Percentiles rank a stretch among this genome's conserved stretches.
Evolutionary conservation across 495 filamentous ascomycete species (phyloP).

Genomic region (Physcia stellaris): DNA sequence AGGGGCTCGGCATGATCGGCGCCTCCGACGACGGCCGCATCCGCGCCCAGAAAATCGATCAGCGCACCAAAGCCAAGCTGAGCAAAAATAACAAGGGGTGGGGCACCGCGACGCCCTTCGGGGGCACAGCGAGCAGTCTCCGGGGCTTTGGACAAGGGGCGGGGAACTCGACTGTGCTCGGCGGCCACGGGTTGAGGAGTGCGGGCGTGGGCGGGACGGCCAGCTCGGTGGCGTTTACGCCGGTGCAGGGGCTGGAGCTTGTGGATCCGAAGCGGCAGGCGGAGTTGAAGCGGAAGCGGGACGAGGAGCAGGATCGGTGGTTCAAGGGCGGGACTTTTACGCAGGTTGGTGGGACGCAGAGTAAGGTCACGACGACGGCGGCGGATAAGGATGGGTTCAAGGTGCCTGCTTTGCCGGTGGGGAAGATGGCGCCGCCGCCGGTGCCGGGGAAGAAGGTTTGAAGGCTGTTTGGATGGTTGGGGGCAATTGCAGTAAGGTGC

Average conservation of each 20-base stretch:
- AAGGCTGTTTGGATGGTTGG: no score
- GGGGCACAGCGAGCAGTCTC: conserved; percentile 58
- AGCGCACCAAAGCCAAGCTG: conserved; percentile 80
- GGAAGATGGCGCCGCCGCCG: conserved; percentile 32
- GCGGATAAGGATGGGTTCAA: conserved; percentile 35
- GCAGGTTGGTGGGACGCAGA: conserved; percentile 41
- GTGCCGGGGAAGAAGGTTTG: conserved; percentile 18
- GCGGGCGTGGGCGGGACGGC: conserved; percentile 57
- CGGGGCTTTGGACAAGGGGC: conserved; percentile 56
- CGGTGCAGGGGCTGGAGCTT: conserved; percentile 87
- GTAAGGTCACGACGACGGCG: conserved; percentile 53
- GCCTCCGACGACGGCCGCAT: conserved; percentile 76
- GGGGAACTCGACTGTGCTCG: conserved; percentile 51
- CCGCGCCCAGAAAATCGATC: conserved; percentile 78
- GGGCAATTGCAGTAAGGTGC: no score
- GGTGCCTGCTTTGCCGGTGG: conserved; percentile 32
- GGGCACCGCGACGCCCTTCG: conserved; percentile 59
- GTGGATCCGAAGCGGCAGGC: conserved; percentile 86
- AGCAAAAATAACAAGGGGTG: conserved; percentile 94
- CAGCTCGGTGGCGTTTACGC: conserved; percentile 82
- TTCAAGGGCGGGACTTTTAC: conserved; percentile 95
- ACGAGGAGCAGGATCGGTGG: conserved; percentile 89
- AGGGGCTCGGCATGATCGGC: conserved; percentile 90
- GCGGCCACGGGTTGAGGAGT: conserved; percentile 60
- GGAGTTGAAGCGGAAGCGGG: conserved; percentile 69